A percentile compares a stretch with the other conserved stretches of the same genome.
These are phyloP conservation scores for Neurospora terricola DNA, from an alignment of 495 filamentous ascomycete species.

Conservation along the genomic window DNA sequence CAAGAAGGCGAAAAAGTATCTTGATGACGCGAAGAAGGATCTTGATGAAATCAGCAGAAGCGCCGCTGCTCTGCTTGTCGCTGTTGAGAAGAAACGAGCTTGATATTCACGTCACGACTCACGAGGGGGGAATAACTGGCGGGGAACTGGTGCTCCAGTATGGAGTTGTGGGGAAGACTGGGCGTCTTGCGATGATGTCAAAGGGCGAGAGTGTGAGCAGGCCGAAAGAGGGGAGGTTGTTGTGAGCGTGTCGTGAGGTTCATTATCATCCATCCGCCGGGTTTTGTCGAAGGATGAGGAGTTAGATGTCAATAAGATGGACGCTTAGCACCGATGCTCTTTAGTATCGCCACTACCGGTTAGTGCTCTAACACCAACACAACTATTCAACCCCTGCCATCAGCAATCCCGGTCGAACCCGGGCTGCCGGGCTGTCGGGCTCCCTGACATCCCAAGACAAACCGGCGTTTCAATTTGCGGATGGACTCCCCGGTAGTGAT, in stretches of 20 bases:
- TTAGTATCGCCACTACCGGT: neutral
- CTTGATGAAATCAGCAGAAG: too few relatives aligned
- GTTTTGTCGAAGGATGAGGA: neutral
- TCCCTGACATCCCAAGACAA: neutral
- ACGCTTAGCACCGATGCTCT: neutral
- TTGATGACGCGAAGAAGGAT: too few relatives aligned
- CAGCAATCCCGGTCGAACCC: neutral
- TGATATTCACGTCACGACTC: too few relatives aligned
- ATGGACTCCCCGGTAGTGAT: neutral
- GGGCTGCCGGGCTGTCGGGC: neutral
- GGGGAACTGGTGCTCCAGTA: neutral
- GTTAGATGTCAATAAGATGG: neutral
- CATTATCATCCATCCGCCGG: neutral
- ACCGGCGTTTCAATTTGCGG: too few relatives aligned
- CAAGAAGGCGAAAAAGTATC: too few relatives aligned
- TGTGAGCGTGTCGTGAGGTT: neutral
- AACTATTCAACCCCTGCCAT: neutral
- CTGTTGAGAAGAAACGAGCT: too few relatives aligned
- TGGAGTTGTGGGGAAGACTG: neutral
- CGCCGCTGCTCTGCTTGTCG: too few relatives aligned
- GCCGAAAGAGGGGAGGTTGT: neutral
- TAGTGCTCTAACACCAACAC: neutral
- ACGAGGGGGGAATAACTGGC: too few relatives aligned
- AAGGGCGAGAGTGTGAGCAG: neutral
- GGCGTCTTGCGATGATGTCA: neutral